phyloP scores from a whole-genome alignment of 176 grass and related monocot species.

The Hordeum vulgare region DNA sequence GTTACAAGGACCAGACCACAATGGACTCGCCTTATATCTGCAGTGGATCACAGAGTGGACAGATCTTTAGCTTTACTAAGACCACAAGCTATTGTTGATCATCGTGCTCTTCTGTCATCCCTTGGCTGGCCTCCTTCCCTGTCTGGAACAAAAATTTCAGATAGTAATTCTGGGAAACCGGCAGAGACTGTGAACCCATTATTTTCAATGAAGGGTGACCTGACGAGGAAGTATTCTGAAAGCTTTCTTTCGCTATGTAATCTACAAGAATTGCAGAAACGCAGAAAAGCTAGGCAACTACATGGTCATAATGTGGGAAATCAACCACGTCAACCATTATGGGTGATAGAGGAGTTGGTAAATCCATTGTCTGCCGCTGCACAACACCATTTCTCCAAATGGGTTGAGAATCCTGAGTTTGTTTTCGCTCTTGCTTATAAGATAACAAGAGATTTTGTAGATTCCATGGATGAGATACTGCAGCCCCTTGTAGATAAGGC shows the following conservation, averaged over 20 bases:
- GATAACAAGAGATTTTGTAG: conserved; percentile 73
- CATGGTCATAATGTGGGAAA: conserved; percentile 57
- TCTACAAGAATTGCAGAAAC: conserved; percentile 81
- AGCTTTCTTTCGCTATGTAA: conserved; percentile 79
- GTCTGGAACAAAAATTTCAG: conserved; percentile 45
- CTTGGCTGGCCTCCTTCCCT: conserved; percentile 84
- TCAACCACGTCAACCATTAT: conserved; percentile 64
- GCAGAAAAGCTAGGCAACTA: conserved; percentile 75
- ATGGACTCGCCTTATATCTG: conserved; percentile 63
- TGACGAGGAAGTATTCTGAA: conserved; percentile 80
- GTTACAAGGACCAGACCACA: conserved; percentile 62
- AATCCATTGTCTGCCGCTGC: conserved; percentile 67
- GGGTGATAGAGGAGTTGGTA: conserved; percentile 90
- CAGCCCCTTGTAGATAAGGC: conserved; percentile 92
- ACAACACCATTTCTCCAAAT: conserved; percentile 82
- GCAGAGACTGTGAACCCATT: conserved; percentile 68
- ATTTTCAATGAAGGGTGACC: conserved; percentile 64
- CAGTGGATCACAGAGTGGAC: conserved; percentile 85
- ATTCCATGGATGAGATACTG: conserved; percentile 90
- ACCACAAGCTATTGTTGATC: conserved; percentile 89
- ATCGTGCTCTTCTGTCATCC: conserved; percentile 67
- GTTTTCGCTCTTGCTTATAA: conserved; percentile 94
- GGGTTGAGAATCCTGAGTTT: conserved; percentile 81
- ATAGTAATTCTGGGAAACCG: conserved; percentile 35
- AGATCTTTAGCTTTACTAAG: conserved; percentile 84